Conservation (phyloP, 2,329 filamentous ascomycete genomes). For the Fusarium nelsonii region DNA sequence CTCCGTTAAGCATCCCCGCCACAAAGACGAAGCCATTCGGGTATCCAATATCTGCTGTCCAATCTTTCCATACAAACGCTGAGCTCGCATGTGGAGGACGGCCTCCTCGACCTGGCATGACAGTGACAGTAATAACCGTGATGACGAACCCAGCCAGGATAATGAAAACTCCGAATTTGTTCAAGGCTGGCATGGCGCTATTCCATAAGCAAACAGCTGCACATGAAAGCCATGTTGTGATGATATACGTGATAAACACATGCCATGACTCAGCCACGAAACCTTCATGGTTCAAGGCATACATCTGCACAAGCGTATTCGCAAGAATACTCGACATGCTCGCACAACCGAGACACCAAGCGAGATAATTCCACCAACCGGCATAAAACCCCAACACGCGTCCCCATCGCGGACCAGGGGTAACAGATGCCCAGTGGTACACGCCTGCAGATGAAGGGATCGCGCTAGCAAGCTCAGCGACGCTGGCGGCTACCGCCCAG, state of each 20-base stretch:
- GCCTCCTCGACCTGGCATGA: slow-evolving; percentile 59
- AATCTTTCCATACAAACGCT: slow-evolving; percentile 57
- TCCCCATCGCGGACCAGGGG: slow-evolving; percentile 64
- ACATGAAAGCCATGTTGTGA: slow-evolving; percentile 56
- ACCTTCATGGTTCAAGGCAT: slow-evolving; percentile 55
- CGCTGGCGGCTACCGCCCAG: slow-evolving; percentile 68
- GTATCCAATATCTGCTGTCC: slow-evolving; percentile 57
- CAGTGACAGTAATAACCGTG: slow-evolving; percentile 66
- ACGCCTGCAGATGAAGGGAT: slow-evolving; percentile 72
- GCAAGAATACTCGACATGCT: slow-evolving; percentile 58
- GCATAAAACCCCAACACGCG: slow-evolving; percentile 62
- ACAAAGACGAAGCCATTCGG: slow-evolving; percentile 58
- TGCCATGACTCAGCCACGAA: slow-evolving; percentile 57
- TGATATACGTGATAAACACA: slow-evolving; percentile 58
- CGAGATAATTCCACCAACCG: slow-evolving; percentile 61
- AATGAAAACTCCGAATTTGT: slow-evolving; percentile 64
- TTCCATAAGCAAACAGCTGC: slow-evolving; percentile 66
- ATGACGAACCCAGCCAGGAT: slow-evolving; percentile 66
- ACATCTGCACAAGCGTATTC: slow-evolving; percentile 59
- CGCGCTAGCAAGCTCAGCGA: slow-evolving; percentile 71
- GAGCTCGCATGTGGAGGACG: slow-evolving; percentile 49
- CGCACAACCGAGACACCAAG: slow-evolving; percentile 56
- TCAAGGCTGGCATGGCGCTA: slow-evolving; percentile 63
- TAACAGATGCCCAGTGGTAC: slow-evolving; percentile 72
- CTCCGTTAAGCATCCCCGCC: slow-evolving; percentile 69